phyloP scores from a whole-genome alignment of 345 rosid species.

The Cardamine occulta region DNA sequence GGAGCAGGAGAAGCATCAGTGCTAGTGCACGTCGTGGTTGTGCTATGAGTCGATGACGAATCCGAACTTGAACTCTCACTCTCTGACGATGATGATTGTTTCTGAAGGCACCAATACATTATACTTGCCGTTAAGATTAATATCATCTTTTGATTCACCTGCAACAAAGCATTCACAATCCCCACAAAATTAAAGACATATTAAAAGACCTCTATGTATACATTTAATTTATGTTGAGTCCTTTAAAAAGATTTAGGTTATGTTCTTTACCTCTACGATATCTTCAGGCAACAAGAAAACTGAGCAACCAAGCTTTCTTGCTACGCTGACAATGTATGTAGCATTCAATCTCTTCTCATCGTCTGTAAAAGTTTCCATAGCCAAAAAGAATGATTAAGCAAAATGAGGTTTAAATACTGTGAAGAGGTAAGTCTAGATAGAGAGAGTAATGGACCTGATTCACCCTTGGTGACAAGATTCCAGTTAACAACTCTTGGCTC shows the following conservation, averaged over 20 bases:
- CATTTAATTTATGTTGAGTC: neutral
- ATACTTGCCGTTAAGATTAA: constrained; percentile 85
- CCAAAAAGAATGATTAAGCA: neutral
- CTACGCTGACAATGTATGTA: constrained; percentile 95
- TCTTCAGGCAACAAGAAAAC: constrained; percentile 98
- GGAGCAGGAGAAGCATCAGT: constrained; percentile 77
- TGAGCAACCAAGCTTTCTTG: constrained; percentile 96
- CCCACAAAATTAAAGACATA: neutral
- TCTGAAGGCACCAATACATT: constrained; percentile 91
- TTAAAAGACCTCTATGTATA: neutral
- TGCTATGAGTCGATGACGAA: constrained; percentile 54
- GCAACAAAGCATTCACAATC: constrained; percentile 27
- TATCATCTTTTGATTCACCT: constrained; percentile 99
- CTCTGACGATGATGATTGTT: constrained; percentile 51
- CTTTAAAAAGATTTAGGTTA: neutral
- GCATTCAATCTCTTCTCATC: constrained; percentile 97
- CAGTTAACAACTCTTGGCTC: constrained; percentile 98
- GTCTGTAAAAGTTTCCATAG: constrained; percentile 47
- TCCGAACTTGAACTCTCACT: constrained; percentile 50
- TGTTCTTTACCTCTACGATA: constrained; percentile 77
- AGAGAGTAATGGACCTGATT: constrained; percentile 62
- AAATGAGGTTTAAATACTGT: neutral
- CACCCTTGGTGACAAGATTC: constrained; percentile 97
- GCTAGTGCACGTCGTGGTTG: constrained; percentile 44
- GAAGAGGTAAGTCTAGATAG: neutral